phyloP scores from a whole-genome alignment of 139 green algal genomes.

The Picochlorum costavermella region DNA sequence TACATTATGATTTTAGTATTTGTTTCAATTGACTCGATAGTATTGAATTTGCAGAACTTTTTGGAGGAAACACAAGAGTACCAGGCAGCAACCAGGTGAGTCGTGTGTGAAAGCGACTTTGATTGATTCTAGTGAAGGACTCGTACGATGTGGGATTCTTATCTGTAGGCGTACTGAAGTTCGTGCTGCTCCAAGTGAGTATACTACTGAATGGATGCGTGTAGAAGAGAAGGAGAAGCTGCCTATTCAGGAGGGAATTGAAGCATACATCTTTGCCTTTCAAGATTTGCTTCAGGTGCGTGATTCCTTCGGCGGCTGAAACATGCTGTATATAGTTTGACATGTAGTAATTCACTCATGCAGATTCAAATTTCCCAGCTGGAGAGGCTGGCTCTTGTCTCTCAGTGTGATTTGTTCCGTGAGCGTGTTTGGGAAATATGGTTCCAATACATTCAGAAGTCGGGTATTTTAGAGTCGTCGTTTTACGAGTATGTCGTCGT shows the following conservation, averaged over 20 bases:
- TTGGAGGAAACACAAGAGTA: background rate
- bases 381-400: slow-evolving; percentile 5
- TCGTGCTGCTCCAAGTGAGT: too few relatives aligned
- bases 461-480: slow-evolving; percentile 2
- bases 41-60: background rate
- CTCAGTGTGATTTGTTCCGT: background rate
- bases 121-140: too few relatives aligned
- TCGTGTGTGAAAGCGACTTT: too few relatives aligned
- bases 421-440: slow-evolving; percentile 15
- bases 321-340: background rate
- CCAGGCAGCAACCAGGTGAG: background rate
- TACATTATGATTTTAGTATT: background rate
- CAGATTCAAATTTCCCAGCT: slow-evolving; percentile 9
- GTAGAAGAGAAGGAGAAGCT: slow-evolving; percentile 6
- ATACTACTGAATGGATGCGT: background rate
- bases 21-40: background rate
- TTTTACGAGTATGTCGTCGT: slow-evolving; percentile 10
- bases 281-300: background rate
- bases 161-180: too few relatives aligned
- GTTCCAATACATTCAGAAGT: slow-evolving; percentile 12
- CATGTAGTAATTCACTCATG: background rate
- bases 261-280: background rate
- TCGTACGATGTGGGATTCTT: too few relatives aligned
- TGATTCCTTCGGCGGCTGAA: background rate
- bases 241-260: background rate